Percentiles rank a stretch among this genome's conserved stretches.
Conservation (phyloP, 169 alveolate genomes). For the Eimeria necatrix region DNA sequence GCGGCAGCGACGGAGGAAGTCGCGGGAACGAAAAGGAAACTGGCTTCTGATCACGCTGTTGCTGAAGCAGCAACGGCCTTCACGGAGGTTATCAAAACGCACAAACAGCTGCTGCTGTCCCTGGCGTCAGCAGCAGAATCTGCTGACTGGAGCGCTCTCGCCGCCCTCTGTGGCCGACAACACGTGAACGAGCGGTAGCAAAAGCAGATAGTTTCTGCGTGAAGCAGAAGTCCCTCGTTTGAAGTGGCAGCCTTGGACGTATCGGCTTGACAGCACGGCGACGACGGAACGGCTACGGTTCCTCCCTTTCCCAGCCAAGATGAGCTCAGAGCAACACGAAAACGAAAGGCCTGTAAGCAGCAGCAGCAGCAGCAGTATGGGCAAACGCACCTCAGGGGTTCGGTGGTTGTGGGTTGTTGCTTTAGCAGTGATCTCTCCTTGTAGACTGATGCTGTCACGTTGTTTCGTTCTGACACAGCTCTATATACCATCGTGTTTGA, state of each 20-base stretch:
- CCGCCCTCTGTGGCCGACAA: no score
- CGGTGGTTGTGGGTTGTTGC: no score
- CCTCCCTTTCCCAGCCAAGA: neutral
- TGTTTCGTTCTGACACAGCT: neutral
- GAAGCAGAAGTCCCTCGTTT: neutral
- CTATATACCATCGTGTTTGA: neutral
- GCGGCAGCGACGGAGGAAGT: neutral
- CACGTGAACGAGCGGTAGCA: neutral
- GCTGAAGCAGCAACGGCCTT: conserved; percentile 23
- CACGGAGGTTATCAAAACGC: neutral
- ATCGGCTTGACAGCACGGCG: no score
- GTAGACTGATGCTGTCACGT: neutral
- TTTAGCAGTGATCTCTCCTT: no score
- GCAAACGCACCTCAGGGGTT: neutral
- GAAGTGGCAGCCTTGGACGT: no score
- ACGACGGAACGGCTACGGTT: no score
- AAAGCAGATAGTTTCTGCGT: neutral
- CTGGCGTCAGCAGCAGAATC: neutral
- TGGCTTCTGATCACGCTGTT: neutral
- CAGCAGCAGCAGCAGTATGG: conserved; percentile 41
- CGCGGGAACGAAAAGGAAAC: neutral
- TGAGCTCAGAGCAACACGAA: conserved; percentile 71
- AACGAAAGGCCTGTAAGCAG: conserved; percentile 58
- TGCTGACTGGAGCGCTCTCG: neutral
- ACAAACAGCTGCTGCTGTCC: neutral